phyloP scores from a whole-genome alignment of 305 asterid genomes.

The Fraxinus sp. region DNA sequence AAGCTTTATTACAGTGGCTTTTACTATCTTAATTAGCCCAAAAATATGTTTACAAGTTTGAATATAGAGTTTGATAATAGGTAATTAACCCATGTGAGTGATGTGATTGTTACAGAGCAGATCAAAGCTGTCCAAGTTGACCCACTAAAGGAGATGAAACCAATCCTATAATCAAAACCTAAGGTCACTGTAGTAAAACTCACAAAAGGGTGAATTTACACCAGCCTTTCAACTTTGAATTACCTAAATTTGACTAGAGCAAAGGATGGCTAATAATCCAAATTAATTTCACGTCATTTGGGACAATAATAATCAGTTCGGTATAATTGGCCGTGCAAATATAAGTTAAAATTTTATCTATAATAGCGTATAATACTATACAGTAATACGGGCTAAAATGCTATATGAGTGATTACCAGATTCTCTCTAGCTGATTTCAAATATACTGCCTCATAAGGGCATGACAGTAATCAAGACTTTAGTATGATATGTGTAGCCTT shows the following conservation, averaged over 20 bases:
- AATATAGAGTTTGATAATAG: background rate
- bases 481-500: slow-evolving; percentile 25
- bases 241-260: background rate
- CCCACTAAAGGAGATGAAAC: background rate
- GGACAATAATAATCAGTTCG: background rate
- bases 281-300: background rate
- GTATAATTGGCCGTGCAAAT: background rate
- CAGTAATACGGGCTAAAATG: background rate
- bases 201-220: background rate
- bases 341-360: background rate
- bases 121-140: background rate
- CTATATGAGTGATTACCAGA: background rate
- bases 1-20: background rate
- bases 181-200: background rate
- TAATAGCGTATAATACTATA: background rate
- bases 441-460: slow-evolving; percentile 31
- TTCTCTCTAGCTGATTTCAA: background rate
- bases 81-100: background rate
- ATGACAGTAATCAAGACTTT: slow-evolving; percentile 31
- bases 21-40: background rate
- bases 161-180: background rate
- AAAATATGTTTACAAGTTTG: background rate
- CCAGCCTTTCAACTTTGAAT: background rate
- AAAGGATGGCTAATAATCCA: background rate
- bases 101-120: background rate